Percentiles rank a stretch among this genome's conserved stretches.
These are phyloP conservation scores for Barnettozyma siamensis DNA, from an alignment of 805 yeast genomes.

Conservation along the genomic window DNA sequence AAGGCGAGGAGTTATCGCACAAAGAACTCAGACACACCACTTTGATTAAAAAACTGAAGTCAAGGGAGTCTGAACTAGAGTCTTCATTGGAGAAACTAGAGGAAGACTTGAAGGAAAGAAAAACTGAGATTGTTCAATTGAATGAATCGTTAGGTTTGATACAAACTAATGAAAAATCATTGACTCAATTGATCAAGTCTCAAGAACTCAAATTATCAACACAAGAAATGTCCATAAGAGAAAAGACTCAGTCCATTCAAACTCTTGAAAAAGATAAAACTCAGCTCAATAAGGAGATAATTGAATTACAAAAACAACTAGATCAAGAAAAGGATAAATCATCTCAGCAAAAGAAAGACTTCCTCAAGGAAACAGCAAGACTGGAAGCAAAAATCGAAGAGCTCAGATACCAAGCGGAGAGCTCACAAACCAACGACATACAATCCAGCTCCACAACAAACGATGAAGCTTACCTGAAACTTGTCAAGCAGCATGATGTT, in stretches of 20 bases:
- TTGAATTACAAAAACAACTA: slow-evolving; percentile 26
- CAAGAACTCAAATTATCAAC: slow-evolving; percentile 15
- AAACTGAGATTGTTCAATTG: slow-evolving; percentile 20
- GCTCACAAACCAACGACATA: slow-evolving; percentile 24
- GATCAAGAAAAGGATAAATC: slow-evolving; percentile 32
- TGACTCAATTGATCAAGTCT: slow-evolving; percentile 20
- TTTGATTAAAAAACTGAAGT: slow-evolving; percentile 56
- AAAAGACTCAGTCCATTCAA: slow-evolving; percentile 20
- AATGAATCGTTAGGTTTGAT: slow-evolving; percentile 25
- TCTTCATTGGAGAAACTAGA: slow-evolving; percentile 23
- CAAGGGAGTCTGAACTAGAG: slow-evolving; percentile 37
- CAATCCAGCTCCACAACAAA: slow-evolving; percentile 13
- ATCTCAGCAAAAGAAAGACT: slow-evolving; percentile 16
- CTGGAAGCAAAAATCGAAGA: slow-evolving; percentile 69
- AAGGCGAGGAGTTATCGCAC: slow-evolving; percentile 67
- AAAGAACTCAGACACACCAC: slow-evolving; percentile 67
- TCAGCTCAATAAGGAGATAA: slow-evolving; percentile 23
- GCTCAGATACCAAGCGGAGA: slow-evolving; percentile 58
- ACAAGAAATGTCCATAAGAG: slow-evolving; percentile 18
- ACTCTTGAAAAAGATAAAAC: slow-evolving; percentile 21
- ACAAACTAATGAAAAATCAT: slow-evolving; percentile 23
- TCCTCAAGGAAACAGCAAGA: slow-evolving; percentile 41
- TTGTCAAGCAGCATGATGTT: slow-evolving; percentile 44
- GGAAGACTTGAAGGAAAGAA: slow-evolving; percentile 13
- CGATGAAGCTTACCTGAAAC: slow-evolving; percentile 37